Evolutionary conservation across 2,329 filamentous ascomycete species (phyloP).

Genomic region (Iodosphaeria phyllophila): DNA sequence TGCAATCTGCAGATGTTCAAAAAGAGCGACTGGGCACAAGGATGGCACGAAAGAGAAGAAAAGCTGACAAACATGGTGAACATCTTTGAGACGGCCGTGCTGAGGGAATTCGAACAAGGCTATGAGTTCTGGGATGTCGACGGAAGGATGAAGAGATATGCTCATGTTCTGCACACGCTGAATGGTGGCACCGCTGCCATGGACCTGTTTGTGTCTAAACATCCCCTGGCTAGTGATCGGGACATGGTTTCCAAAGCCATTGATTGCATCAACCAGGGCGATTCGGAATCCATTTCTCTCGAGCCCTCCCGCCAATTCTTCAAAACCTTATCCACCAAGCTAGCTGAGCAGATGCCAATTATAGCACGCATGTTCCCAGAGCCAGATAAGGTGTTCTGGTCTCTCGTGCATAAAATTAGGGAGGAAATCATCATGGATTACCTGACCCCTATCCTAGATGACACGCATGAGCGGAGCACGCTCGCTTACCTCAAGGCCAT

Average conservation of each 20-base stretch:
- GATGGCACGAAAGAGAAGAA: conserved; percentile 51
- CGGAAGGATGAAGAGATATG: conserved; percentile 75
- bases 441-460: conserved; percentile 68
- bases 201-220: conserved; percentile 76
- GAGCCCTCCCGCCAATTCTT: conserved; percentile 74
- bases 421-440: conserved; percentile 80
- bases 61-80: conserved; percentile 56
- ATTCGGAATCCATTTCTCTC: conserved; percentile 50
- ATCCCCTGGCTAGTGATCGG: conserved; percentile 62
- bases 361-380: conserved; percentile 72
- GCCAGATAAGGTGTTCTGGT: conserved; percentile 50
- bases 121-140: conserved; percentile 81
- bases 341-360: conserved; percentile 66
- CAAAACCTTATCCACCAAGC: conserved; percentile 48
- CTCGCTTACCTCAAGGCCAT: conserved; percentile 71
- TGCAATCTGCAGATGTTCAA: conserved; percentile 63
- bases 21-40: conserved; percentile 61
- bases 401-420: conserved; percentile 64
- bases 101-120: conserved; percentile 83
- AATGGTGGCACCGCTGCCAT: conserved; percentile 65
- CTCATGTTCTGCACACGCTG: conserved; percentile 63
- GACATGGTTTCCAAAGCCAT: conserved; percentile 54
- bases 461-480: conserved; percentile 59
- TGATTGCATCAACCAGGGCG: conserved; percentile 59
- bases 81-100: conserved; percentile 78